Evolutionary conservation across 2,329 filamentous ascomycete species (phyloP).

Genomic region (Lachnellula cervina): DNA sequence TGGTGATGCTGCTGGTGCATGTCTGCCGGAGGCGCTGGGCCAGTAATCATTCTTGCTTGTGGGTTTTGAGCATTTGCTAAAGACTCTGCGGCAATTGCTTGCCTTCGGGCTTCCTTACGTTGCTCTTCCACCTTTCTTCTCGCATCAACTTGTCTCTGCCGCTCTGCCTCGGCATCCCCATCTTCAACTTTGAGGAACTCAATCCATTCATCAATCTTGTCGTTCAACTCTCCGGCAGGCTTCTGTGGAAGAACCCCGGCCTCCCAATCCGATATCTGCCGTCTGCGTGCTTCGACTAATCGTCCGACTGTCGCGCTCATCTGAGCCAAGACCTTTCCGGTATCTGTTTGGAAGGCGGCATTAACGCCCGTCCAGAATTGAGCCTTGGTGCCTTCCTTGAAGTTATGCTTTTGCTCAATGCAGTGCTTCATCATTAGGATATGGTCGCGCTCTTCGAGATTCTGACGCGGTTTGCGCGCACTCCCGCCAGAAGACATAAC

Average conservation of each 20-base stretch:
- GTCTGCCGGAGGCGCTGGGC: constrained; percentile 14
- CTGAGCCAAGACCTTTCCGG: constrained; percentile 30
- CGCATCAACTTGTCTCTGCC: constrained; percentile 31
- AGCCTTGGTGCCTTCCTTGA: constrained; percentile 31
- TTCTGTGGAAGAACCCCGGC: constrained; percentile 29
- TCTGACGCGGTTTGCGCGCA: constrained; percentile 31
- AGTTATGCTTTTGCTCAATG: constrained; percentile 26
- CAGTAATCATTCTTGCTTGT: constrained; percentile 13
- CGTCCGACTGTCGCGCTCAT: constrained; percentile 32
- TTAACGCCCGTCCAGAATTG: constrained; percentile 31
- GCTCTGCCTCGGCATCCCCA: constrained; percentile 29
- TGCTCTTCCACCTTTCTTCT: constrained; percentile 29
- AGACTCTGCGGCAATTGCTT: constrained; percentile 28
- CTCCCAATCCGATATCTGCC: constrained; percentile 31
- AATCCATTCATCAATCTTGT: constrained; percentile 30
- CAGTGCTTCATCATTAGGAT: constrained; percentile 31
- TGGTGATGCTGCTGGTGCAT: constrained; percentile 15
- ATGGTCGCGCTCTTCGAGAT: constrained; percentile 31
- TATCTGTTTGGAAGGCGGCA: constrained; percentile 27
- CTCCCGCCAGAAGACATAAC: constrained; percentile 26
- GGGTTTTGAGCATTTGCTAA: constrained; percentile 16
- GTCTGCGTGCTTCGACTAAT: constrained; percentile 28
- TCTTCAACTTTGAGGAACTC: constrained; percentile 32
- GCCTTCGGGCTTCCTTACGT: constrained; percentile 29
- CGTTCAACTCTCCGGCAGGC: constrained; percentile 29